Evolutionary conservation across 2,329 filamentous ascomycete species (phyloP), one percentile per base, ranked within the genome.

Genomic region (Trichocomaceae sp.): DNA sequence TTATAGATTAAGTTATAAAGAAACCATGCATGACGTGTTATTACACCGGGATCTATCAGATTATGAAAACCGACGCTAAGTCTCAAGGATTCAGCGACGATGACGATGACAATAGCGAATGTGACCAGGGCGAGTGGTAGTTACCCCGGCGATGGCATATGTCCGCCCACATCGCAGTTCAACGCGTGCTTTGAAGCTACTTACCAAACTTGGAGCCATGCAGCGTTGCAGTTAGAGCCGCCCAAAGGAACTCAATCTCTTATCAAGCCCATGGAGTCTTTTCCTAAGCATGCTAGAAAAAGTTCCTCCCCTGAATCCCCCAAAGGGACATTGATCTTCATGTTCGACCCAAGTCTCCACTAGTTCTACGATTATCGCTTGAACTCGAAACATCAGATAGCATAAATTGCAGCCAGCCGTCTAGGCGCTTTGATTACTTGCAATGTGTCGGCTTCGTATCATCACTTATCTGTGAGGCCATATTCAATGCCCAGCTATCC

Each of bases 271-370:
- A 52, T 55, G 23, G 13, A 44, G 8, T 41, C 46, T n/a, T 31
- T 59, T 60, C 41, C 31, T 62, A 4, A n/a, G 50, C 20, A 46
- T 61, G 2, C 47, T 59, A n/a, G 29, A 56, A 22, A 33, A 58
- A 46, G 49, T 62, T n/a, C 59, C 59, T 42, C 12, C 39, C 51
- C 50, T 54, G 13, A 26, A 45, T 26, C 46, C 47, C 23, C 55
- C 51, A 1, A 17, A 50, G n/a, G 39, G 33, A 6, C 37, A 13
- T 57, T 22, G 39, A 57, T 47, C 33, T 57, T 47, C 8, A n/a
- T 19, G 17, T n/a, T 19, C 8, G 39, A 19, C 17, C 3, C n/a
- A 19, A 19, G 20, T 41, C 39, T 10, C 39, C 35, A n/a, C 2
- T 39, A 3, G n/a, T 19, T 17, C n/a, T 41, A 9, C n/a, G 39